Evolutionary conservation across 2,329 filamentous ascomycete species (phyloP), one percentile per base, ranked within the genome.

Genomic region (Aspergillus versicolor): DNA sequence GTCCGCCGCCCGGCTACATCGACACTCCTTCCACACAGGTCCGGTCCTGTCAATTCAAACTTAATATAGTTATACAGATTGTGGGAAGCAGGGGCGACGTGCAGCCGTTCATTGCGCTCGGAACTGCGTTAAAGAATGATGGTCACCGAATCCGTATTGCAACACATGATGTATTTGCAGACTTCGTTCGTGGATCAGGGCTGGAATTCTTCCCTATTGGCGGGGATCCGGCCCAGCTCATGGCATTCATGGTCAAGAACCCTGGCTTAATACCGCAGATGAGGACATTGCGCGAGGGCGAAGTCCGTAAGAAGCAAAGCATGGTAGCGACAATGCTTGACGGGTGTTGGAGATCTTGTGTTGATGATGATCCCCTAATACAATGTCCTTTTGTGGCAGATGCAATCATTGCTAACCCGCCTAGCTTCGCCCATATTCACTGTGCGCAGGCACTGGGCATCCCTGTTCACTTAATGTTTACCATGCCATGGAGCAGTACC

Each of bases 71-170:
- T 4, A 82, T 84, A 51, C 82, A 84, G 54, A 79, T 84, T 2
- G 82, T 84, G 73, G 84, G 41, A 77, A 87, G 64, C 77, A 83
- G 8, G 8, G 82, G 82, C 8, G 82, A 84, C 64, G 80, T 84
- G 0, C 84, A 87, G 57, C 84, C 84, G 0, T 86, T 87, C 53
- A 73, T 87, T 50, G 81, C 83, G 0, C 72, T 87, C 1, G 84
- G 81, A 0, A 78, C 76, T 37, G 76, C 78, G 12, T 65, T 86
- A 0, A 76, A 81, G 60, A 70, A 73, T 3, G 74, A 81, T 53
- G 78, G 80, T 2, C 83, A 86, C 63, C 78, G 83, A 9, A 81
- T 86, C 2, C 79, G 84, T 3, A 71, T 86, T 11, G 83, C 82
- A 24, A 86, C 84, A 0, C 84, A 86, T 63, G 63, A 75, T 8